These are phyloP conservation scores for Sideroxylon spinosum DNA, from an alignment of 179 eudicot genomes.

Conservation along the genomic window DNA sequence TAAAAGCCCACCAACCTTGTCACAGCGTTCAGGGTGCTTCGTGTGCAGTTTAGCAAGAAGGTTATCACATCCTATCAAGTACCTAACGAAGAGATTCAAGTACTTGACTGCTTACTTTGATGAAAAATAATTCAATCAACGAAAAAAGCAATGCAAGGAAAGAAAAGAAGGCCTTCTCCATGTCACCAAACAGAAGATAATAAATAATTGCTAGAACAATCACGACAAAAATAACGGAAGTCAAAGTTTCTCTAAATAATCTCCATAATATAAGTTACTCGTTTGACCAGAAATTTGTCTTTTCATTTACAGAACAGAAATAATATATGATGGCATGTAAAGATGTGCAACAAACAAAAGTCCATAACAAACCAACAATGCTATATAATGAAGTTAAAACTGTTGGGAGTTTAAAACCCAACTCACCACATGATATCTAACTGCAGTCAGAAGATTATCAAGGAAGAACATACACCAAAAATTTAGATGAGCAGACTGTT, in stretches of 20 bases:
- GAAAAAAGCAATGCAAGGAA: not conserved
- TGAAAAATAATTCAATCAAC: not conserved
- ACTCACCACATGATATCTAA: not conserved
- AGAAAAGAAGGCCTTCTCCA: not conserved
- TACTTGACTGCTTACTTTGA: not conserved
- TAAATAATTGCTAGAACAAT: not conserved
- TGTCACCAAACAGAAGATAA: not conserved
- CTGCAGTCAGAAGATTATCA: not conserved
- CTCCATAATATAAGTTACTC: no score
- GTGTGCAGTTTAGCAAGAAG: conserved; percentile 87
- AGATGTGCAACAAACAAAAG: no score
- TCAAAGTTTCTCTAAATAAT: not conserved
- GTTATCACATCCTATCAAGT: conserved; percentile 92
- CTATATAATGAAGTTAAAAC: not conserved
- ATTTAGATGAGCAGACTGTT: not conserved
- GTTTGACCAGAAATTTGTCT: no score
- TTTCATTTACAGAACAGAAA: no score
- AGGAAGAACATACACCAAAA: not conserved
- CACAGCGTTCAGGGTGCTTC: conserved; percentile 83
- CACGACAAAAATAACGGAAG: not conserved
- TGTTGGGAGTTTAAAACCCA: no score
- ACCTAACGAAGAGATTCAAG: conserved; percentile 39
- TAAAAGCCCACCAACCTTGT: conserved; percentile 93
- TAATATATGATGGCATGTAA: not conserved
- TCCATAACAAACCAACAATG: not conserved